Evolutionary conservation across 768 basidiomycete species (phyloP).

Genomic region (Tricholomella constricta): DNA sequence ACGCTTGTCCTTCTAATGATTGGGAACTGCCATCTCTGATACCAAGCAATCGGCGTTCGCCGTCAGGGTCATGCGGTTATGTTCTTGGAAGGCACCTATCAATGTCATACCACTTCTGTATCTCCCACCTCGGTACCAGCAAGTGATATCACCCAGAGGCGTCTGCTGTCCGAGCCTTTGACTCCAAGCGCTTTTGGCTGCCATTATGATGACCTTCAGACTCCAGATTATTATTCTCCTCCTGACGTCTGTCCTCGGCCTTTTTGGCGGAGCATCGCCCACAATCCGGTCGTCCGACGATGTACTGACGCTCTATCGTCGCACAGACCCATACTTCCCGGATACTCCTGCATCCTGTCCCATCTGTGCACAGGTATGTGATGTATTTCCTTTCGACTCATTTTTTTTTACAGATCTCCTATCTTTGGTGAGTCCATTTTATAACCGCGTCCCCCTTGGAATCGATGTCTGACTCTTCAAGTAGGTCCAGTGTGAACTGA

Average conservation of each 20-base stretch:
- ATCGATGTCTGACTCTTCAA: not conserved
- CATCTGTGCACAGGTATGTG: slow-evolving; percentile 50
- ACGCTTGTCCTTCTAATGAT: too few species aligned
- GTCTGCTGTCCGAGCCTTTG: not conserved
- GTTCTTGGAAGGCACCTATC: not conserved
- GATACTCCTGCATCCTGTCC: slow-evolving; percentile 58
- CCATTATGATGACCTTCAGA: slow-evolving; percentile 22
- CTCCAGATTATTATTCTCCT: slow-evolving; percentile 24
- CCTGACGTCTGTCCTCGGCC: slow-evolving; percentile 21
- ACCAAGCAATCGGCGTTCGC: not conserved
- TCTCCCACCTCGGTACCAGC: not conserved
- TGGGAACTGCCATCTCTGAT: not conserved
- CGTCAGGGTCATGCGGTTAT: not conserved
- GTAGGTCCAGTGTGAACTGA: not conserved
- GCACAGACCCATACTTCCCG: slow-evolving; percentile 51
- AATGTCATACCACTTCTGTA: not conserved
- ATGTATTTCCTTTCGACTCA: not conserved
- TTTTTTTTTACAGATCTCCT: not conserved
- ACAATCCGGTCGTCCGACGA: slow-evolving; percentile 4
- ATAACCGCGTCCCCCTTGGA: too few species aligned
- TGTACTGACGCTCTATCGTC: slow-evolving; percentile 14
- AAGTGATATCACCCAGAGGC: not conserved
- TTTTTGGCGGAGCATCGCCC: slow-evolving; percentile 25
- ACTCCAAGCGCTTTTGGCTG: not conserved
- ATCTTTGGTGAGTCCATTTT: not conserved